Percentiles rank a stretch among this genome's conserved stretches.
phyloP scores from a whole-genome alignment of 805 yeast species.

The Candida awuae region DNA sequence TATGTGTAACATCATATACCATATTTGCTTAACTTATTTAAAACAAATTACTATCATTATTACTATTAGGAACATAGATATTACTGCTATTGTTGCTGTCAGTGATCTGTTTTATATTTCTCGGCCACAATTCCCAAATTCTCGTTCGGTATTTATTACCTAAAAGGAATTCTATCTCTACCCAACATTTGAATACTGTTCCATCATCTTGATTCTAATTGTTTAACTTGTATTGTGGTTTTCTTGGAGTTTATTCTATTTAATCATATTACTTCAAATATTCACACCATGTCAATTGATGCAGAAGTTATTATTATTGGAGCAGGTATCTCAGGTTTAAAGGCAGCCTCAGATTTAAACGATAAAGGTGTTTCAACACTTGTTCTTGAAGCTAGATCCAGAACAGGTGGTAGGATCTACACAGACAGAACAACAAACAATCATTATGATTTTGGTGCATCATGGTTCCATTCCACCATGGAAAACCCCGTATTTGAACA shows the following conservation, averaged over 20 bases:
- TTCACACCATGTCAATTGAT: conserved; percentile 1
- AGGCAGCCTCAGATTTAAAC: conserved; percentile 36
- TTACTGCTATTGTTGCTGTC: too few species aligned
- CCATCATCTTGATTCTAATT: too few species aligned
- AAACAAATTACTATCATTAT: not conserved
- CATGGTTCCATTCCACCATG: conserved; percentile 46
- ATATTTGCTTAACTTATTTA: not conserved
- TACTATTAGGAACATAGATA: too few species aligned
- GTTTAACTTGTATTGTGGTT: too few species aligned
- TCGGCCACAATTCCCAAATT: too few species aligned
- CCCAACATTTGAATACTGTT: too few species aligned
- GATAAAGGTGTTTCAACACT: conserved; percentile 29
- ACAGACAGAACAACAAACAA: conserved; percentile 21
- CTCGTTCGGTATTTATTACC: too few species aligned
- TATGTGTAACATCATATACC: too few species aligned
- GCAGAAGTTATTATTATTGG: conserved; percentile 37
- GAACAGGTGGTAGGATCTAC: conserved; percentile 39
- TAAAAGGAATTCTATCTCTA: too few species aligned
- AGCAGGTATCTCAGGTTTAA: conserved; percentile 46
- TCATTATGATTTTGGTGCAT: conserved; percentile 42
- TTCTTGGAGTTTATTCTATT: not conserved
- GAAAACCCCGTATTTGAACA: conserved; percentile 33
- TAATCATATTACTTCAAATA: not conserved
- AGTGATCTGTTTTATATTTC: too few species aligned
- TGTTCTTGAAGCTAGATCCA: conserved; percentile 39